Evolutionary conservation across 2,329 filamentous ascomycete genomes (phyloP), one percentile per base, ranked within the genome.

Genomic region (Acephala macrosclerotiorum): DNA sequence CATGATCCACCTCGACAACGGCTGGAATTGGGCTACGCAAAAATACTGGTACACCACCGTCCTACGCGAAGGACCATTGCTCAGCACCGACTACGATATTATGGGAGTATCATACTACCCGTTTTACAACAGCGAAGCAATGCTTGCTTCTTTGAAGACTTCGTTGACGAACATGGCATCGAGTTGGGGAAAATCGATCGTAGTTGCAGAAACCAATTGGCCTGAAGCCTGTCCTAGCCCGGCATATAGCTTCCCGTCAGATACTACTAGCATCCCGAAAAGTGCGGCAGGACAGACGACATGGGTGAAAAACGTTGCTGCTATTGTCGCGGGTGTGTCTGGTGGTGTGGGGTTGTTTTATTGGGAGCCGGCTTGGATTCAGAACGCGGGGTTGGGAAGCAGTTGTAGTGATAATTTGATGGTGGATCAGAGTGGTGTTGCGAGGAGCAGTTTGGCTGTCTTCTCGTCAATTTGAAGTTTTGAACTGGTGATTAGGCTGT

Each of bases 21-120:
- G 90, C n/a, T 93, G 89, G 88, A 84, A 90, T 68, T 91, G 86
- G 87, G 80, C 78, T 3, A 84, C 85, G 2, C 89, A 92, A 74
- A 79, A 89, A 67, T 67, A 63, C 20, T 89, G 83, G 79, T 93
- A 92, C 78, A 83, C 83, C 26, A 80, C 79, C 2, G 83, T 89
- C 0, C 80, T 90, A 0, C 80, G 75, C 8, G 77, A 80, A 26
- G 88, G 85, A 1, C 80, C 80, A 0, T 79, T 90, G 2, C 73
- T 76, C 2, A 71, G 79, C 0, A 77, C 79, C 5, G 89, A 91
- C 69, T 92, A 89, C 66, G 90, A 93, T 75, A 83, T 90, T 69
- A 91, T 92, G 79, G 91, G 89, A 7, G 85, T 93, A 0, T 89
- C 86, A 0, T 93, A 89, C 78, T 93, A 93, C 73, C 91, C 91